These are phyloP conservation scores for Cymodocea nodosa DNA, from an alignment of 116 monocot species.

Conservation along the genomic window DNA sequence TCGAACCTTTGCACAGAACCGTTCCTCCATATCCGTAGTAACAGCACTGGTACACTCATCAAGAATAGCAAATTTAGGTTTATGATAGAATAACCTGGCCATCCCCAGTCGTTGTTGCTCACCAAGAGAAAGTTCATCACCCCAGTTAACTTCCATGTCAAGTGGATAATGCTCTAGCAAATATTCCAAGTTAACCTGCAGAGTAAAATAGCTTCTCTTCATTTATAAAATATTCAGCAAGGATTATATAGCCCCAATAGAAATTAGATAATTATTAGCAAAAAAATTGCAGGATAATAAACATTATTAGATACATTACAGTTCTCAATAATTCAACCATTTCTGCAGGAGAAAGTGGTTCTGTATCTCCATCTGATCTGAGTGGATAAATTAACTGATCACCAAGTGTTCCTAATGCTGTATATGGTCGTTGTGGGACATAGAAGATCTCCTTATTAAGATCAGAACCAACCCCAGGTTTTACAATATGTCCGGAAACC, in stretches of 20 bases:
- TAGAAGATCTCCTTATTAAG: slow-evolving; percentile 99
- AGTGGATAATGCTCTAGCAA: slow-evolving; percentile 87
- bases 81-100: slow-evolving; percentile 97
- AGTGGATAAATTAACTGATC: slow-evolving; percentile 98
- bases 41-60: slow-evolving; percentile 99
- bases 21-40: slow-evolving; percentile 96
- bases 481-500: slow-evolving; percentile 77
- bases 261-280: neutral
- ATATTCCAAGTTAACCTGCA: slow-evolving; percentile 94
- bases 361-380: slow-evolving; percentile 56
- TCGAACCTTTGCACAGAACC: slow-evolving; percentile 84
- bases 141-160: slow-evolving; percentile 93
- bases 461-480: slow-evolving; percentile 95
- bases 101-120: slow-evolving; percentile 98
- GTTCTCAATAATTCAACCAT: slow-evolving; percentile 93
- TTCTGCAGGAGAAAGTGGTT: slow-evolving; percentile 52
- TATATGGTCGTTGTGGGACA: slow-evolving; percentile 98
- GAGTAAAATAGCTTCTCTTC: slow-evolving; percentile 1
- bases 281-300: neutral
- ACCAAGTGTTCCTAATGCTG: slow-evolving; percentile 94
- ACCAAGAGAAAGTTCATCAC: slow-evolving; percentile 96
- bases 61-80: slow-evolving; percentile 96
- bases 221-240: neutral
- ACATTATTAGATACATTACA: slow-evolving; percentile 23
- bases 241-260: too few relatives aligned